A percentile compares a stretch with the other conserved stretches of the same genome.
These are phyloP conservation scores for Dryadomyces quercus-mongolicae DNA, from an alignment of 2,329 filamentous ascomycete genomes.

Conservation along the genomic window DNA sequence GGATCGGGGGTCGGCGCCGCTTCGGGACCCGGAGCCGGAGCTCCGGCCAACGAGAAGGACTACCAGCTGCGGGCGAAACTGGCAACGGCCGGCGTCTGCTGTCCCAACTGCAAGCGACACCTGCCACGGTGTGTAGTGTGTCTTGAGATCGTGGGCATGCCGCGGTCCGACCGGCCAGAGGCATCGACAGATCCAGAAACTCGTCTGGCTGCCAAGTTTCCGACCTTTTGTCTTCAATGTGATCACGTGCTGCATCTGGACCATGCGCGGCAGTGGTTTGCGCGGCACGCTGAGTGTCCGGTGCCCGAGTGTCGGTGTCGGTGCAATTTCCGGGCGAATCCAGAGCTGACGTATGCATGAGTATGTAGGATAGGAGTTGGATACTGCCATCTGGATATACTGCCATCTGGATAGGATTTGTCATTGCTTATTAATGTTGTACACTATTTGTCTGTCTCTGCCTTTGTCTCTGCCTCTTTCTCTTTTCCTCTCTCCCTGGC, in stretches of 20 bases:
- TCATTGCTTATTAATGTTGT: background rate
- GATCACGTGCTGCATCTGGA: conserved; percentile 58
- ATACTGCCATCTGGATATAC: no score
- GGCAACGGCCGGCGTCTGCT: conserved; percentile 46
- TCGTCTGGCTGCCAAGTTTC: conserved; percentile 43
- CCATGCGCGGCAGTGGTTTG: conserved; percentile 56
- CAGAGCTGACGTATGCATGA: conserved; percentile 41
- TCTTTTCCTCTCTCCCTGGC: background rate
- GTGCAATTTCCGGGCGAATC: conserved; percentile 49
- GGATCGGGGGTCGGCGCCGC: background rate
- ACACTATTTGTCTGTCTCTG: background rate
- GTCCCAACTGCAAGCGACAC: conserved; percentile 54
- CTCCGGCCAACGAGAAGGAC: conserved; percentile 12
- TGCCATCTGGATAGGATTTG: background rate
- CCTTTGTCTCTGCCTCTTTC: background rate
- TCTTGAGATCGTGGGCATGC: conserved; percentile 52
- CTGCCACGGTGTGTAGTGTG: conserved; percentile 57
- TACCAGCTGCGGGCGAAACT: conserved; percentile 48
- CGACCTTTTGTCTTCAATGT: conserved; percentile 57
- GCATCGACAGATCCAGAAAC: conserved; percentile 30
- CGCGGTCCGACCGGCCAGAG: conserved; percentile 46
- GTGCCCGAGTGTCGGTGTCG: conserved; percentile 56
- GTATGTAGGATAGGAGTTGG: no score
- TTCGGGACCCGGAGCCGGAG: background rate
- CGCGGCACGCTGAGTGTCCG: conserved; percentile 51